A percentile compares a stretch with the other conserved stretches of the same genome.
Conservation (phyloP, 228 moss, liverwort and hornwort species). For the Sphagnum fallax region DNA sequence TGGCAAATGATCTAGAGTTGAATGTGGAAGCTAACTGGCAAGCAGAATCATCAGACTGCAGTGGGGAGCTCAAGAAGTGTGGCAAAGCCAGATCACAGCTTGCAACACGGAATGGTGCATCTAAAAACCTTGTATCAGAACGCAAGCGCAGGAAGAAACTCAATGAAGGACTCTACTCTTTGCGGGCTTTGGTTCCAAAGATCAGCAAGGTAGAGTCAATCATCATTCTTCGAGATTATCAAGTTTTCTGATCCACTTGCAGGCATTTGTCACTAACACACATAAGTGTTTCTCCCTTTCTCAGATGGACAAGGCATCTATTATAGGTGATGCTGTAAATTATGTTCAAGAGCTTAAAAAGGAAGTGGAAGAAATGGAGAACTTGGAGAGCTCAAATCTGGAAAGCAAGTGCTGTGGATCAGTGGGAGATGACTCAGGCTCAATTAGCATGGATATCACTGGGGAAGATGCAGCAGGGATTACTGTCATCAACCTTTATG, state of each 20-base stretch:
- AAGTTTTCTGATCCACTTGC: too few relatives aligned
- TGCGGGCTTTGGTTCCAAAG: slow-evolving; percentile 79
- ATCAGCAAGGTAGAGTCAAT: slow-evolving; percentile 57
- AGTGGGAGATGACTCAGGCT: slow-evolving; percentile 52
- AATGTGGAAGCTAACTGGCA: neutral
- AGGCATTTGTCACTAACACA: neutral
- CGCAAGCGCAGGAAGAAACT: slow-evolving; percentile 88
- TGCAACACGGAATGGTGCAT: slow-evolving; percentile 30
- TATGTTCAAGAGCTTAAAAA: slow-evolving; percentile 93
- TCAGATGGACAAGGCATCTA: slow-evolving; percentile 98
- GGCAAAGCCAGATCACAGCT: slow-evolving; percentile 7
- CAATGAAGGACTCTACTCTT: slow-evolving; percentile 79
- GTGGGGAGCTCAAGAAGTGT: slow-evolving; percentile 36
- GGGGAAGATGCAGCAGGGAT: slow-evolving; percentile 34
- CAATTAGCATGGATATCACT: slow-evolving; percentile 49
- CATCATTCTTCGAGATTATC: too few relatives aligned
- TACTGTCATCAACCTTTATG: slow-evolving; percentile 24
- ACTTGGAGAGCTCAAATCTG: slow-evolving; percentile 61
- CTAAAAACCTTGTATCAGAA: slow-evolving; percentile 84
- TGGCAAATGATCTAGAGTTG: slow-evolving; percentile 1
- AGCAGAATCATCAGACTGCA: slow-evolving; percentile 30
- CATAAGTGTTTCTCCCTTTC: neutral
- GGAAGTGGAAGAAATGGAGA: slow-evolving; percentile 78
- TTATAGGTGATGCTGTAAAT: slow-evolving; percentile 92
- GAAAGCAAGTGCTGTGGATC: slow-evolving; percentile 54